These are phyloP conservation scores for Benincasa hispida DNA, from an alignment of 306 rosid genomes.

Conservation along the genomic window DNA sequence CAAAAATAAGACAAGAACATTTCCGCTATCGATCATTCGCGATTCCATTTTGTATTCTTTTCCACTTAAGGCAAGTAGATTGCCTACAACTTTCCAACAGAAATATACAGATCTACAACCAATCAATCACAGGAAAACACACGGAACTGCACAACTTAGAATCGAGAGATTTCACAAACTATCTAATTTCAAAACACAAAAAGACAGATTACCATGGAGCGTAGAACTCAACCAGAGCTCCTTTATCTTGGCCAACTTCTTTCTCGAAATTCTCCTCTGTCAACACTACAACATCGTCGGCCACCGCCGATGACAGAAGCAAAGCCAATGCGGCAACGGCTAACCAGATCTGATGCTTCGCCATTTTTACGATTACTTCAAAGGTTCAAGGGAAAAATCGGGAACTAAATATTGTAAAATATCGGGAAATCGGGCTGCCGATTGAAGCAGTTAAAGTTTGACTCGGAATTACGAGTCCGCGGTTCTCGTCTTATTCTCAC, in stretches of 20 bases:
- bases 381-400: not conserved
- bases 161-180: not conserved
- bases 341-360: slow-evolving; percentile 24
- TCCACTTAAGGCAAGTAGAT: not conserved
- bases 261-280: slow-evolving; percentile 46
- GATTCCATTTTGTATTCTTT: not conserved
- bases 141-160: not conserved
- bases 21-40: not conserved
- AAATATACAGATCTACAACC: not conserved
- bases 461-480: not conserved
- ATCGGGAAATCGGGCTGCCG: not conserved
- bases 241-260: slow-evolving; percentile 78
- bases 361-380: slow-evolving; percentile 23
- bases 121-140: not conserved
- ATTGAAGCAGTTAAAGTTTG: slow-evolving; percentile 6
- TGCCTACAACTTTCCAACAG: not conserved
- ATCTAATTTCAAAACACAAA: not conserved
- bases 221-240: slow-evolving; percentile 79
- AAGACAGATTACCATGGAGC: slow-evolving; percentile 63
- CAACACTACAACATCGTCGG: slow-evolving; percentile 63
- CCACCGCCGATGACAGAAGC: slow-evolving; percentile 28
- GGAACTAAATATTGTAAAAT: not conserved
- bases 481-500: not conserved
- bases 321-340: slow-evolving; percentile 31
- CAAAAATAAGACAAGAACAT: not conserved